Base-by-base conservation (phyloP, 73 alveolate species). In the Paramecium biaurelia region DNA sequence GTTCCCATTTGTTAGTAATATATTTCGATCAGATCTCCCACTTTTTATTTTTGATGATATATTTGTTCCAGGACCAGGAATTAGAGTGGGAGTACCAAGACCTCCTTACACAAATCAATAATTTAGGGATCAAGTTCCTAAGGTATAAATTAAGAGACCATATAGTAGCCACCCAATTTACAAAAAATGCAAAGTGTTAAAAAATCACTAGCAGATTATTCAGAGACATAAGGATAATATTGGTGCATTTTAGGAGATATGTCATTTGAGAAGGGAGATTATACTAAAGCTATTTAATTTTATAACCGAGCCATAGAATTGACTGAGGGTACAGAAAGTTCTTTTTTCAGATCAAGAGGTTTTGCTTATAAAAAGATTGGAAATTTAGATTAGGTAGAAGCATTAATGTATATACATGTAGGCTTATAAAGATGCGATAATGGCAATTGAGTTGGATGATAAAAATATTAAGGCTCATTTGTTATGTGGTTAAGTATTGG, bases 101-200 rank as follows among this genome's bases (percentile, higher is more conserved):
- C 90, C 90, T 4, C 90, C 90, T 24, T 79, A 79, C 32, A 79
- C 90, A 43, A 79, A 79, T 45, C 49, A 41, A 79, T 24, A 79
- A 14, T 79, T 42, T 79, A 79, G 76, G n/a, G 70, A 38, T 24
- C 23, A 18, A 41, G 90, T 45, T 79, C 90, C 90, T 0, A 79
- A 79, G 18, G 76, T 45, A 79, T 24, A 18, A 14, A 2, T 15
- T 3, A 18, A 4, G 1, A 9, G 18, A 41, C 8, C 12, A 18
- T 74, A 34, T 12, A 11, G 68, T 53, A 74, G 87, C 87, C 56
- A 34, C 87, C 87, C 18, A 74, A 74, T 41, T 41, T 74, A 12
- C 7, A 79, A 20, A 79, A 79, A 47, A 23, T 30, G 56, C 20
- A 79, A 34, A 79, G 90, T 41, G 37, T 45, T 3, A 79, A 38